Conservation (phyloP, 805 yeast genomes). For the Dipodascus albidus region DNA sequence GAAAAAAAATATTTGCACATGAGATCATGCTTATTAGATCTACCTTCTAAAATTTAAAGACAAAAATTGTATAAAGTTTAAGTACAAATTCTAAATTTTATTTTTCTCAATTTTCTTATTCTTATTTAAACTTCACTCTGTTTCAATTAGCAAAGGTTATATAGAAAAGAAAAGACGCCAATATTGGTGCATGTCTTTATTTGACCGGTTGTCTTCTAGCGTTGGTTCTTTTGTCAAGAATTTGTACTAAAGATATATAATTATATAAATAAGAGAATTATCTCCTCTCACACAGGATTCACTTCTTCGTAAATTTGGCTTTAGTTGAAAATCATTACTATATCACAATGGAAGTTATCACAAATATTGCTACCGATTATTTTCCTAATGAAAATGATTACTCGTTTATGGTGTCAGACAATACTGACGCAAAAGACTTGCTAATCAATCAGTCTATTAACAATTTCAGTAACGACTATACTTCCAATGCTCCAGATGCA, state of each 20-base stretch:
- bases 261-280: not conserved
- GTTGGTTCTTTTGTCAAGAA: not conserved
- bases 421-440: not conserved
- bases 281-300: not conserved
- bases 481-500: not conserved
- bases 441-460: not conserved
- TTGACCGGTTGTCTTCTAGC: not conserved
- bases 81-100: too few species aligned
- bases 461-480: not conserved
- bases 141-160: not conserved
- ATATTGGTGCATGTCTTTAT: not conserved
- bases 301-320: too few species aligned
- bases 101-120: not conserved
- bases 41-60: too few species aligned
- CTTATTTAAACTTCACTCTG: not conserved
- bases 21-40: not conserved
- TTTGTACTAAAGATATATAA: not conserved
- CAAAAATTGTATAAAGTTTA: too few species aligned
- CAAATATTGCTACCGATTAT: not conserved
- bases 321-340: too few species aligned
- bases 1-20: not conserved
- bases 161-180: not conserved
- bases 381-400: not conserved
- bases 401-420: not conserved
- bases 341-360: not conserved